These are phyloP conservation scores for Cytospora paraplurivora DNA, from an alignment of 2,329 filamentous ascomycete genomes.

Conservation along the genomic window DNA sequence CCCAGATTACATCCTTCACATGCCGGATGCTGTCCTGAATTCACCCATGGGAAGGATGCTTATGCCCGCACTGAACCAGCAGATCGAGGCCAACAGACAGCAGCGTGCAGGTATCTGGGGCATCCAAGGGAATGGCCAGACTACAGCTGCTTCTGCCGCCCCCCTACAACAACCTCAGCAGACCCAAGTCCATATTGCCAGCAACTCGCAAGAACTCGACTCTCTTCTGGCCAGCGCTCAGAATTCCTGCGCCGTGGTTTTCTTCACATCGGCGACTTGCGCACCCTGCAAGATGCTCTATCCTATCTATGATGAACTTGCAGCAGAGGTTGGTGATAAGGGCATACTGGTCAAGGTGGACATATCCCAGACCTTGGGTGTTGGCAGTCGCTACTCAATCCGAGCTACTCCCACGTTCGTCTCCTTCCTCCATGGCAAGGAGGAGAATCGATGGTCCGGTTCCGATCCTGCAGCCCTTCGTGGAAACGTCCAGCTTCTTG, in stretches of 20 bases:
- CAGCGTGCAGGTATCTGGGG: slow-evolving; percentile 51
- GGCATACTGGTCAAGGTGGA: slow-evolving; percentile 82
- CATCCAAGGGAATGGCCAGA: slow-evolving; percentile 43
- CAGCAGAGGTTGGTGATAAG: slow-evolving; percentile 68
- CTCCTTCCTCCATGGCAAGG: slow-evolving; percentile 75
- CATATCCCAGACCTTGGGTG: slow-evolving; percentile 65
- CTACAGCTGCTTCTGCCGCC: slow-evolving; percentile 30
- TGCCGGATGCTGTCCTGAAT: slow-evolving; percentile 82
- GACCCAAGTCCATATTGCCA: slow-evolving; percentile 61
- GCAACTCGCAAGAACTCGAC: slow-evolving; percentile 61
- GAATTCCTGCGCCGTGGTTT: slow-evolving; percentile 75
- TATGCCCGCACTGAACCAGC: slow-evolving; percentile 65
- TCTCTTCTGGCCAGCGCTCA: slow-evolving; percentile 60
- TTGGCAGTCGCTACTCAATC: slow-evolving; percentile 67
- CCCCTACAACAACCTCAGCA: slow-evolving; percentile 38
- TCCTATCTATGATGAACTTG: slow-evolving; percentile 78
- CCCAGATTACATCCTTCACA: slow-evolving; percentile 79
- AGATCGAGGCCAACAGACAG: slow-evolving; percentile 52
- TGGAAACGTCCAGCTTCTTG: slow-evolving; percentile 71
- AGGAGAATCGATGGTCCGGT: slow-evolving; percentile 80
- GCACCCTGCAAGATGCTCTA: slow-evolving; percentile 83
- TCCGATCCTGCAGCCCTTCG: slow-evolving; percentile 69
- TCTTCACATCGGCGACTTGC: slow-evolving; percentile 90
- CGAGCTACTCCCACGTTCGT: slow-evolving; percentile 85
- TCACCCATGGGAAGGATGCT: slow-evolving; percentile 90